Conservation (phyloP, 2,329 filamentous ascomycete genomes). For the Knufia petricola region DNA sequence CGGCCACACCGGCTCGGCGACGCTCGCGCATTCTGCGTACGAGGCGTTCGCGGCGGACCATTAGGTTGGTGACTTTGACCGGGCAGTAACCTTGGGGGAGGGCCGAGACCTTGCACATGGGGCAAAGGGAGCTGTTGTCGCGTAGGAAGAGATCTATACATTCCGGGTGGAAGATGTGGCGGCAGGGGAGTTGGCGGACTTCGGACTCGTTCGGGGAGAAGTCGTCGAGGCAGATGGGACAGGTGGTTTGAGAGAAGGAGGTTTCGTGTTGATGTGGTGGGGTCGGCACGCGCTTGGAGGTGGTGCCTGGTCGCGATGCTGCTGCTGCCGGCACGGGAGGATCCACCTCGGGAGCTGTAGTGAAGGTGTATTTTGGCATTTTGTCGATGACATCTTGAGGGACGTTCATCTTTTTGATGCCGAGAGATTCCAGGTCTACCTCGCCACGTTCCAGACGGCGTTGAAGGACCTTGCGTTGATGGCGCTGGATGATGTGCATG, state of each 20-base stretch:
- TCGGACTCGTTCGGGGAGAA: conserved; percentile 60
- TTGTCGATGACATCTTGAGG: conserved; percentile 60
- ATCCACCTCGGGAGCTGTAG: conserved; percentile 10
- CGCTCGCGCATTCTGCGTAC: conserved; percentile 36
- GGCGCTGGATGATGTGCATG: conserved; percentile 70
- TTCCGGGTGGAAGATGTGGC: conserved; percentile 85
- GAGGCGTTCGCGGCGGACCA: conserved; percentile 72
- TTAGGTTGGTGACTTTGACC: conserved; percentile 64
- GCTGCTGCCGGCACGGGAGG: neutral
- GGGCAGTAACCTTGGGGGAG: conserved; percentile 60
- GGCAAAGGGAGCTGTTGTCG: conserved; percentile 74
- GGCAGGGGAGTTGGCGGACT: conserved; percentile 78
- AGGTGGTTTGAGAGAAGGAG: conserved; percentile 62
- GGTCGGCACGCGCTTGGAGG: conserved; percentile 2
- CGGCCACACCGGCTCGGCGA: neutral
- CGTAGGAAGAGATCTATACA: conserved; percentile 82
- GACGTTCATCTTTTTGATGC: conserved; percentile 72
- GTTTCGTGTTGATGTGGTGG: conserved; percentile 23
- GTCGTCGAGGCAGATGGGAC: conserved; percentile 81
- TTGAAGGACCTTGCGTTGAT: conserved; percentile 57
- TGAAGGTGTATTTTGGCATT: conserved; percentile 73
- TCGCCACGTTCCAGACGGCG: conserved; percentile 66
- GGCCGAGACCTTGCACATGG: conserved; percentile 78
- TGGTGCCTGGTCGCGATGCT: neutral
- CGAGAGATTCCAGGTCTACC: conserved; percentile 75